Base-by-base conservation (phyloP, 2,329 filamentous ascomycete species). In the Pseudogymnoascus sp. region DNA sequence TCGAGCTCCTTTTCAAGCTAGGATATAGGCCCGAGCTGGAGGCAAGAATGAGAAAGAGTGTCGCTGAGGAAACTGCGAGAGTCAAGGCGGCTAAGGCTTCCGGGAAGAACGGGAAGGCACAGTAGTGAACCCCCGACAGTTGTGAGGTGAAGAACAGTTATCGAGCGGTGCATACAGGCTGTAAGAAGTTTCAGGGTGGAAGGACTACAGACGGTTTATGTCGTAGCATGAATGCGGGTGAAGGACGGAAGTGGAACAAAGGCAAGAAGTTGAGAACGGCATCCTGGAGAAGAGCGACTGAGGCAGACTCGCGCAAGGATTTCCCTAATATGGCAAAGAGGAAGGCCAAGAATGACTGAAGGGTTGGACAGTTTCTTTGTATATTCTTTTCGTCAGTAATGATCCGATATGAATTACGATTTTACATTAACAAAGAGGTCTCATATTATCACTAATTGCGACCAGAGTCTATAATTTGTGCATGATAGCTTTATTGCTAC, bases 1-100 rank as follows among this genome's bases (percentile, higher is more conserved):
- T 99, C 70, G 93, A 97, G 78, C 78, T 96, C 23, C 82, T 99
- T 26, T 99, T 99, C 80, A 86, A 82, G 71, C 84, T 96, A 61
- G 95, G 95, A 60, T 99, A 97, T 77, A 85, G 95, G 65, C 90
- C 88, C 1, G 92, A 96, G 75, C 80, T 99, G 69, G 91, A 93
- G 78, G 82, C 83, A 65, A 86, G 93, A 61, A 85, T 97, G 50
- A 86, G 93, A 66, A 86, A 87, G 74, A 86, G 83, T 38, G 90
- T 97, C 3, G 77, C 87, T 72, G 80, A 84, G 69, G 91, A 96
- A 74, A 82, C 97, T 68, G 82, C 84, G 70, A 78, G 82, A 36
- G 78, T 79, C 65, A 86, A 87, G 71, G 78, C 78, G 62, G 78
- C 79, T 68, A 76, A 67, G 23, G 65, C 60, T 28, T 62, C 64